Base-by-base conservation (phyloP, 2,329 filamentous ascomycete genomes). In the Periglandula ipomoeae region DNA sequence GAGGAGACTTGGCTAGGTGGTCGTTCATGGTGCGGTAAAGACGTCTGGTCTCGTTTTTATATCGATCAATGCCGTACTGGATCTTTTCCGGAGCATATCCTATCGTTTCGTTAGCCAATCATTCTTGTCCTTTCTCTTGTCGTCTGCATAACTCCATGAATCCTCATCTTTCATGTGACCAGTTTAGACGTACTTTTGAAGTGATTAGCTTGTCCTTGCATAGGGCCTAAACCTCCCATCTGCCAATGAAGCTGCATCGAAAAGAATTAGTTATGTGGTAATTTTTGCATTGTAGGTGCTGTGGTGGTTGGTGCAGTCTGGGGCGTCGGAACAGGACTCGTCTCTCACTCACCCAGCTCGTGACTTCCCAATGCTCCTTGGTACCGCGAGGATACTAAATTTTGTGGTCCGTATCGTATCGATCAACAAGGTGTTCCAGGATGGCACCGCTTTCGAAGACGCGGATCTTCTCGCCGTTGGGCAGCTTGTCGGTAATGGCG, bases 391-490 rank as follows among this genome's bases (percentile, higher is more conserved):
- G 85, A 63, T 87, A 95, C 40, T 83, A 89, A 51, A 95, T 78
- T 70, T 89, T 91, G 73, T 93, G 71, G 47, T 90, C 84, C 24
- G 74, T 76, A 66, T 95, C 89, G 64, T 95, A 95, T 51, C 81
- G 78, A 46, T 89, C 85, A 17, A 85, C 81, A 5, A 95, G 77
- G 64, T 95, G 95, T 65, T 89, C 81, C 70, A 94, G 72, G 62
- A 95, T 93, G 54, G 84, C 80, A 50, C 87, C 89, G 54, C 81
- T 87, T 68, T 95, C 89, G 61, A 94, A 95, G 17, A 95, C 65
- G 50, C 78, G 75, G 62, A 95, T 88, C 30, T 73, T 71, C 63
- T 85, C 71, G 56, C 87, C 87, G 63, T 93, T 83, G 5, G 73
- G 72, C 63, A 87, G 84, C 6, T 75, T 86, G 67, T 95, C 89